These are phyloP conservation scores for Elaphomyces granulatus DNA, from an alignment of 495 filamentous ascomycete genomes.

Conservation along the genomic window DNA sequence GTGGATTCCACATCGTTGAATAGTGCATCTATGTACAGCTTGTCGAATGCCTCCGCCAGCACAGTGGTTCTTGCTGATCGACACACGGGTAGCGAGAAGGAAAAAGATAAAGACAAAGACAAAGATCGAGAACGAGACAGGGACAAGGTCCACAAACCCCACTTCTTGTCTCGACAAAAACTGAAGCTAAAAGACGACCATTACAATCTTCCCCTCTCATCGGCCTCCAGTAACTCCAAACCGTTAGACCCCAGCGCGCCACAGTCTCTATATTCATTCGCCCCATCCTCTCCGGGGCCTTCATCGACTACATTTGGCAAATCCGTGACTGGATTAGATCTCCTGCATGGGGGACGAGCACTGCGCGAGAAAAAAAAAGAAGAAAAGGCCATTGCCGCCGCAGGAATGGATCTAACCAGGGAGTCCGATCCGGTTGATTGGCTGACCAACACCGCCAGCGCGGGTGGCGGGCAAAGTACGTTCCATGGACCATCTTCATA, in stretches of 20 bases:
- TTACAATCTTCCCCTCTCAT: constrained; percentile 59
- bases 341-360: constrained; percentile 71
- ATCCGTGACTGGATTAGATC: constrained; percentile 67
- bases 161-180: constrained; percentile 86
- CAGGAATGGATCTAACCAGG: constrained; percentile 4
- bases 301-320: constrained; percentile 57
- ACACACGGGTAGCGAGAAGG: constrained; percentile 13
- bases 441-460: constrained; percentile 20
- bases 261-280: constrained; percentile 71
- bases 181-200: constrained; percentile 80
- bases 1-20: constrained; percentile 46
- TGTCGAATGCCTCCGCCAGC: constrained; percentile 70
- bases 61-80: constrained; percentile 47
- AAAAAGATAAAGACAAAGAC: constrained; percentile 28
- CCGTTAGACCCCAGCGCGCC: constrained; percentile 75
- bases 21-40: constrained; percentile 61
- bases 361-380: constrained; percentile 85
- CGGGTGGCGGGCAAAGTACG: constrained; percentile 12
- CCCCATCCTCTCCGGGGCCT: constrained; percentile 53
- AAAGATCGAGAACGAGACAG: constrained; percentile 47
- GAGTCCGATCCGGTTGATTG: constrained; percentile 33
- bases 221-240: constrained; percentile 77
- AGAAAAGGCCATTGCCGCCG: constrained; percentile 42
- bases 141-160: constrained; percentile 51
- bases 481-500: constrained; percentile 28